Base-by-base conservation (phyloP, 2,329 filamentous ascomycete species). In the Penicillium sclerotigenum region DNA sequence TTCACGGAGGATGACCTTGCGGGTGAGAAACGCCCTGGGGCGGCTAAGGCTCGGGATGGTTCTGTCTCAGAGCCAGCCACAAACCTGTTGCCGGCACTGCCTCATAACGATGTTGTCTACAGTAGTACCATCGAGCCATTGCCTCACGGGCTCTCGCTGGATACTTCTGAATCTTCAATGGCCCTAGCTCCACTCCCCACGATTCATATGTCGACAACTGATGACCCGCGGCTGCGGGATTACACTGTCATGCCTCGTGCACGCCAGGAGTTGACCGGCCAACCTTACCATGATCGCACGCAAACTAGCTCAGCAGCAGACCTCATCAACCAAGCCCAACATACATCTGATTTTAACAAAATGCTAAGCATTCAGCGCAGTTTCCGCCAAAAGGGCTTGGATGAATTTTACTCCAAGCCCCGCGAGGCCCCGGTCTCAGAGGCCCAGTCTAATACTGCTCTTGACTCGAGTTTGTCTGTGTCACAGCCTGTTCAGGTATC, bases 1-100 rank as follows among this genome's bases (percentile, higher is more conserved):
- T 99, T 99, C 71, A 99, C 94, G 1, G 94, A 99, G 73, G 91
- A 95, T 60, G 94, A 99, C 73, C 82, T 92, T 48, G 94, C 94
- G 4, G 94, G 94, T 38, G 94, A 99, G 77, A 97, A 99, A 80
- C 83, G 94, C 61, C 94, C 94, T 6, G 94, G 94, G 52, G 92
- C 90, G 37, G 87, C 91, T 56, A 96, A 95, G 77, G 89, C 89
- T 59, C 83, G 93, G 68, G 90, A 96, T 77, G 88, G 89, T 41
- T 87, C 87, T 18, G 85, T 88, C 13, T 87, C 88, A 51, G 88
- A 89, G 49, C 77, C 86, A 66, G 81, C 74, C 64, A 84, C 83
- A 47, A 83, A 83, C 58, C 59, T 80, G 51, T 69, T 81, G 18
- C 79, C 88, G 51, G 83, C 85, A 50, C 81, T 87, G 52, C 85